Base-by-base conservation (phyloP, 2,329 filamentous ascomycete genomes). In the Colletotrichum sp. region DNA sequence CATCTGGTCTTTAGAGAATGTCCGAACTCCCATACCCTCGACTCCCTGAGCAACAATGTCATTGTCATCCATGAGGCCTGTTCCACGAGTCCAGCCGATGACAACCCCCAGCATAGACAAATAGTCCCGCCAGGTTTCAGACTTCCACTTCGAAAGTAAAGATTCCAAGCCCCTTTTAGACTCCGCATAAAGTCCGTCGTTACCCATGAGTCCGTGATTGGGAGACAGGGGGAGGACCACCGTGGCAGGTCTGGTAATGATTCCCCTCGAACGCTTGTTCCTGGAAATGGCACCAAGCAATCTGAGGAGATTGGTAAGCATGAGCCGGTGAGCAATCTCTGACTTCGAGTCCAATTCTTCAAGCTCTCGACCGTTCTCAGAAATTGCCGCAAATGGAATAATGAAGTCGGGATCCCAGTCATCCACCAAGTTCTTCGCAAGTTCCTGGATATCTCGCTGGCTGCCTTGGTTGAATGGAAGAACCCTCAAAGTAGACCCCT, bases 1-100 rank as follows among this genome's bases (percentile, higher is more conserved):
- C 97, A 99, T 99, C 84, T 99, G 97, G 83, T 98, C 95, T 86
- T 98, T 96, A 15, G 96, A 98, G 89, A 99, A 99, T 3, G 97
- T 99, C 79, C 96, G 95, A 21, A 98, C 97, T 79, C 97, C 97
- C 78, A 97, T 96, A 79, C 94, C 94, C 87, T 99, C 97, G 70
- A 99, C 95, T 70, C 96, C 97, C 83, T 98, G 96, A 33, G 97
- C 97, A 76, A 98, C 95, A 79, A 98, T 92, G 84, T 99, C 98
- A 89, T 98, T 98, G 80, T 94, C 95, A 77, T 93, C 94, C 96
- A 98, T 98, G 79, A 99, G 91, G 81, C 97, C 96, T 75, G 97
- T 99, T 77, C 96, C 96, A 86, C 97, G 96, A 78, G 97, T 99
- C 97, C 97, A 99, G 75, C 97, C 97, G 82, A 99, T 99, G 84